Conservation (phyloP, 2,329 filamentous ascomycete genomes). For the Madurella fahalii region DNA sequence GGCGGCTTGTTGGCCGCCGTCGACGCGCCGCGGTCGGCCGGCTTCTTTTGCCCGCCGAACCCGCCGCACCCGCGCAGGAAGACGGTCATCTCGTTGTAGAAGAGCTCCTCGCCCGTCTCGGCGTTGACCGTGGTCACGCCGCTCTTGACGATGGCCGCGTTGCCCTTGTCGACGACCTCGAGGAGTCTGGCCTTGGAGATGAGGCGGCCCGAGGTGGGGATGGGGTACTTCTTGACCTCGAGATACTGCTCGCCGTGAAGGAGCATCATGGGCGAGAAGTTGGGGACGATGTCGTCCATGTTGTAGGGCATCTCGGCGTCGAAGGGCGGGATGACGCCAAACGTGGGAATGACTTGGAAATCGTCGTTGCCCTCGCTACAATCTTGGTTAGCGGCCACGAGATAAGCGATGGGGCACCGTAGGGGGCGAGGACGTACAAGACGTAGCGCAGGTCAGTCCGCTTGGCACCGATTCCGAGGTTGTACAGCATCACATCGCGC, state of each 20-base stretch:
- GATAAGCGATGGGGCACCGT: neutral
- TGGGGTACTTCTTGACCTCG: conserved; percentile 85
- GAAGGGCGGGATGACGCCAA: conserved; percentile 93
- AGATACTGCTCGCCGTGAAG: conserved; percentile 98
- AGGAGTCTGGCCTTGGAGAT: conserved; percentile 75
- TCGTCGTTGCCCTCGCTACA: conserved; percentile 75
- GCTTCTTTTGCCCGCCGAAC: conserved; percentile 80
- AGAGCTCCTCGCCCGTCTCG: conserved; percentile 80
- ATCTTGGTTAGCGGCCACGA: neutral
- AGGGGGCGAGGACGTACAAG: conserved; percentile 49
- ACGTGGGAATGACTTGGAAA: conserved; percentile 94
- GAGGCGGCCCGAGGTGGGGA: conserved; percentile 78
- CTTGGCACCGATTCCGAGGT: conserved; percentile 89
- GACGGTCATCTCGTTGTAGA: conserved; percentile 94
- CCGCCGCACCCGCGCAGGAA: conserved; percentile 90
- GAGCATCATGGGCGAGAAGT: conserved; percentile 98
- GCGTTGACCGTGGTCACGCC: conserved; percentile 81
- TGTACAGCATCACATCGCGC: conserved; percentile 89
- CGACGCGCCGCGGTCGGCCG: conserved; percentile 70
- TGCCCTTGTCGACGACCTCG: conserved; percentile 95
- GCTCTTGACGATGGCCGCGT: conserved; percentile 75
- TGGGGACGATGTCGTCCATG: conserved; percentile 79
- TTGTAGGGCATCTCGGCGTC: conserved; percentile 75
- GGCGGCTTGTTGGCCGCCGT: conserved; percentile 78
- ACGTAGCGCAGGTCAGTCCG: conserved; percentile 81